Base-by-base conservation (phyloP, 768 basidiomycete species). In the Cyclocybe aegerita region DNA sequence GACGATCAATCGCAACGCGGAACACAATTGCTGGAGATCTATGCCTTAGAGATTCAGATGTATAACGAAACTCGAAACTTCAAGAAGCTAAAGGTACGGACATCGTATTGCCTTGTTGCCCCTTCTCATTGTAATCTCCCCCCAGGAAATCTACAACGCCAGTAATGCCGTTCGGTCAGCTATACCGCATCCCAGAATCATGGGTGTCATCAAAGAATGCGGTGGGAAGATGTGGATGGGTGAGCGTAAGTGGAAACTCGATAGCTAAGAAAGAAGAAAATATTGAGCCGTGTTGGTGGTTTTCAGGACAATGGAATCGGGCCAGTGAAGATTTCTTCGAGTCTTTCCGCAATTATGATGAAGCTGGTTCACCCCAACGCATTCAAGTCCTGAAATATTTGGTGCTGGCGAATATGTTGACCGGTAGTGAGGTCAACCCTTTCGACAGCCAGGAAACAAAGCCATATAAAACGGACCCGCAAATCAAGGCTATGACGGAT, bases 181-280 rank as follows among this genome's bases (percentile, higher is more conserved):
- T 8, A 98, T 99, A 54, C 94, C 97, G 11, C 97, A 98, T 72
- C 97, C 97, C 8, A 82, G 93, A 30, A 98, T 98, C 62, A 95
- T 98, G 89, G 97, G 96, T 38, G 93, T 98, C 45, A 98, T 99
- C 72, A 92, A 95, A 64, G 97, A 99, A 69, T 98, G 96, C 58
- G 97, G 97, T 11, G 97, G 97, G 2, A 99, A 99, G 72, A 99
- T 99, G 97, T 98, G 97, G 95, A 98, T 99, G 97, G 93, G 92
- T 51, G 97, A 98, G 78, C 90, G 96, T 88, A 68, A 15, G 58
- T 52, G 12, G n/a, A 15, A 37, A n/a, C 7, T 34, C 16, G n/a
- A 23, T 16, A 29, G 7, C 10, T 34, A 17, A 30, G 9, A 4
- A 16, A 38, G 16, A 12, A 17, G 15, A 8, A 14, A 29, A 9